phyloP scores from a whole-genome alignment of 129 eudicot species.

The Logfia minima region DNA sequence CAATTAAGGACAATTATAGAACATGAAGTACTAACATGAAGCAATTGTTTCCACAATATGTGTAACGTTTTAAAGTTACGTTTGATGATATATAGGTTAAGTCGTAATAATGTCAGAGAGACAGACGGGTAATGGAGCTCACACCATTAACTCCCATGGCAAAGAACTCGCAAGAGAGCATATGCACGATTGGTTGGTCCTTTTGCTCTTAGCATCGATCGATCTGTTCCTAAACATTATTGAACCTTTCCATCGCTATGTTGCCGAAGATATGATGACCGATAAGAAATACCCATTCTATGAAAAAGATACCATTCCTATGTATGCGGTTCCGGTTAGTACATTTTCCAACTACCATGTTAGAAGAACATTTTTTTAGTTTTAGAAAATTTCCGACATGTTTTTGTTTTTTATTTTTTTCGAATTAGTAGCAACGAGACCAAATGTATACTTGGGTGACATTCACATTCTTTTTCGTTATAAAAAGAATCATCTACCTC shows the following conservation, averaged over 20 bases:
- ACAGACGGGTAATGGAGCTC: slow-evolving; percentile 52
- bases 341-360: background rate
- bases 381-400: background rate
- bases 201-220: slow-evolving; percentile 41
- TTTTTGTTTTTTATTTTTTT: background rate
- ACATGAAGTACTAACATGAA: background rate
- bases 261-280: slow-evolving; percentile 50
- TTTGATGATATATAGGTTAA: slow-evolving; percentile 21
- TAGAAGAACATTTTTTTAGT: background rate
- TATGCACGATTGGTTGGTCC: slow-evolving; percentile 58
- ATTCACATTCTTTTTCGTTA: background rate
- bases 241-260: slow-evolving; percentile 66
- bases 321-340: slow-evolving; percentile 55
- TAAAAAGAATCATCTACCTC: no score
- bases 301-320: slow-evolving; percentile 52
- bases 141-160: slow-evolving; percentile 46
- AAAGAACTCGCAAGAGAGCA: slow-evolving; percentile 39
- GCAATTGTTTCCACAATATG: background rate
- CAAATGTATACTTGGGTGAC: background rate
- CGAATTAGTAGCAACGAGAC: background rate
- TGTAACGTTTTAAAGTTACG: background rate
- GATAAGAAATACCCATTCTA: slow-evolving; percentile 48
- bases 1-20: background rate
- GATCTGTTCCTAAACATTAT: slow-evolving; percentile 41
- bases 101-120: slow-evolving; percentile 53